Conservation (phyloP, 108 stramenopile genomes). For the Cylindrotheca fusiformis region DNA sequence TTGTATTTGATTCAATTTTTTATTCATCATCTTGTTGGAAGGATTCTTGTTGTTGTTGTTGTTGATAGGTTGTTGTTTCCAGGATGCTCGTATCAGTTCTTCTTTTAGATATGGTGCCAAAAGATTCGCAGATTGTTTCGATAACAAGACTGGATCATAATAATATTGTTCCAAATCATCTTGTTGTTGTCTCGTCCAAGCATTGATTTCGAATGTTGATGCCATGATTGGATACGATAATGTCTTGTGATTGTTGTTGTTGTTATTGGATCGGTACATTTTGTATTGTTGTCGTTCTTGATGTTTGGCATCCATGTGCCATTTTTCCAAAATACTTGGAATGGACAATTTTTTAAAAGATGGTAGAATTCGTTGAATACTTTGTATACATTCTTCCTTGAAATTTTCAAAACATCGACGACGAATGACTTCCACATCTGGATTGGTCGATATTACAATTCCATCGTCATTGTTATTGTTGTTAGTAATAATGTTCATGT, state of each 20-base stretch:
- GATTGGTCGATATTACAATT: constrained; percentile 38
- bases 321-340: constrained; percentile 62
- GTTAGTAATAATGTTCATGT: too few species aligned
- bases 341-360: constrained; percentile 38
- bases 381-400: constrained; percentile 47
- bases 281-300: constrained; percentile 12
- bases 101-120: constrained; percentile 5
- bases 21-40: constrained; percentile 6
- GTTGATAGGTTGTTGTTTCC: constrained; percentile 1
- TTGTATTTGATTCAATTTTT: constrained; percentile 17
- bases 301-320: constrained; percentile 49
- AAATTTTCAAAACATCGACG: constrained; percentile 71
- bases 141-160: constrained; percentile 26
- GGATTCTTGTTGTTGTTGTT: neutral
- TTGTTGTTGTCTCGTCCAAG: neutral
- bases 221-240: neutral
- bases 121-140: constrained; percentile 9
- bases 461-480: neutral
- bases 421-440: constrained; percentile 64
- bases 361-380: constrained; percentile 24
- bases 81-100: constrained; percentile 18
- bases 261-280: neutral
- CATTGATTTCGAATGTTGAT: constrained; percentile 14
- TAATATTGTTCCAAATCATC: neutral
- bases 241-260: too few species aligned